These are phyloP conservation scores for Cercophora newfieldiana DNA, from an alignment of 495 filamentous ascomycete genomes.

Conservation along the genomic window DNA sequence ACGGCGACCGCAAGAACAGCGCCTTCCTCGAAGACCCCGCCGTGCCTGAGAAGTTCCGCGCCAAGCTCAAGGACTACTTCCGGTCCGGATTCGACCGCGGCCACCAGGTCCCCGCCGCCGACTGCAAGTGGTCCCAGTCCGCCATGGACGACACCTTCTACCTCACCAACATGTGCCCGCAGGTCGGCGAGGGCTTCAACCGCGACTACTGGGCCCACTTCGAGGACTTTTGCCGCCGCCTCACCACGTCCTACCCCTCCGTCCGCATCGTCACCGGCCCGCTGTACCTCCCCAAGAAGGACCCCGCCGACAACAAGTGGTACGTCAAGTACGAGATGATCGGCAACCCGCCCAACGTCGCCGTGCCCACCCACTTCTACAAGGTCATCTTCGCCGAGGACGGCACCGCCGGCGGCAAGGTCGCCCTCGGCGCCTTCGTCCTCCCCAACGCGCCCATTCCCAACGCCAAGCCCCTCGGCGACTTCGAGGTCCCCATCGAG, in stretches of 20 bases:
- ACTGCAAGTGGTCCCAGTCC: constrained; percentile 90
- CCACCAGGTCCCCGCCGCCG: constrained; percentile 95
- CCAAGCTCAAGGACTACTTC: constrained; percentile 86
- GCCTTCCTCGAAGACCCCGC: constrained; percentile 76
- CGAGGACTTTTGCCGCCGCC: constrained; percentile 89
- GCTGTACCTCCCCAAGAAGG: constrained; percentile 81
- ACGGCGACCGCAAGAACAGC: constrained; percentile 82
- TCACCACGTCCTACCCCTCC: constrained; percentile 76
- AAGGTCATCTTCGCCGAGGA: constrained; percentile 97
- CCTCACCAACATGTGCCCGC: constrained; percentile 94
- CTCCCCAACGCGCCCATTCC: constrained; percentile 89
- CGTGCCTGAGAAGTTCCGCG: constrained; percentile 85
- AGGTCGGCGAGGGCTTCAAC: constrained; percentile 97
- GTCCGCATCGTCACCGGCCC: constrained; percentile 93
- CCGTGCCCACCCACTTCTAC: constrained; percentile 98
- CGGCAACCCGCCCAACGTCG: constrained; percentile 87
- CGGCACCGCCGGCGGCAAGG: constrained; percentile 66
- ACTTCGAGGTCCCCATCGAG: constrained; percentile 94
- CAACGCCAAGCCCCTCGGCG: constrained; percentile 77
- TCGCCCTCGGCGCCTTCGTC: constrained; percentile 91
- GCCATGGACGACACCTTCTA: constrained; percentile 95
- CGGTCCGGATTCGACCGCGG: constrained; percentile 95
- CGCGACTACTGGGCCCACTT: constrained; percentile 99
- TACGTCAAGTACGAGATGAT: constrained; percentile 96
- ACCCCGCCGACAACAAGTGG: constrained; percentile 84